Conservation (phyloP, 2,329 filamentous ascomycete species). For the Calonectria fujianensis region DNA sequence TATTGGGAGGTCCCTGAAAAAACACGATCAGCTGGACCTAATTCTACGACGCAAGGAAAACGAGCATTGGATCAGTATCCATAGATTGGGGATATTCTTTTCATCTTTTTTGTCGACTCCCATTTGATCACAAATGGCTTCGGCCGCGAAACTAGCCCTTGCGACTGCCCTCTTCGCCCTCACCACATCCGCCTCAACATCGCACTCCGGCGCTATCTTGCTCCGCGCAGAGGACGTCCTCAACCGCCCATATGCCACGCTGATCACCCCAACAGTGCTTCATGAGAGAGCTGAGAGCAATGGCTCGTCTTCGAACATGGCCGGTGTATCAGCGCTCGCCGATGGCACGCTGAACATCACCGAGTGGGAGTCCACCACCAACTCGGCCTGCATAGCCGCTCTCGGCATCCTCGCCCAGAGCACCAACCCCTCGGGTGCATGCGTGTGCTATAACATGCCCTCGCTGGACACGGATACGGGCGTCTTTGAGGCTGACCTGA, state of each 20-base stretch:
- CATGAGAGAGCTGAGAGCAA: constrained; percentile 41
- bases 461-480: constrained; percentile 80
- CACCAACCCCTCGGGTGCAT: constrained; percentile 84
- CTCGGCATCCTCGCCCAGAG: constrained; percentile 74
- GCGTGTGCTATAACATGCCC: constrained; percentile 88
- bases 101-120: background rate
- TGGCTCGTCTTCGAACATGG: constrained; percentile 40
- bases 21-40: background rate
- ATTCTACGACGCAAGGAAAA: background rate
- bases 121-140: constrained; percentile 45
- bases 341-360: constrained; percentile 72
- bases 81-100: constrained; percentile 11
- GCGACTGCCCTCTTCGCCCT: constrained; percentile 47
- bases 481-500: constrained; percentile 84
- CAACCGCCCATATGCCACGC: constrained; percentile 54
- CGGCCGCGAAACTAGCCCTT: constrained; percentile 47
- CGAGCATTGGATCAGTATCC: background rate
- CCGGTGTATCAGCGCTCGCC: constrained; percentile 60
- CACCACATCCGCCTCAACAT: constrained; percentile 45
- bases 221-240: constrained; percentile 58
- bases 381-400: constrained; percentile 74
- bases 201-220: constrained; percentile 44
- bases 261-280: constrained; percentile 45
- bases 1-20: background rate
- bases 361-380: constrained; percentile 74